Percentiles rank a stretch among this genome's conserved stretches.
Evolutionary conservation across 495 filamentous ascomycete species (phyloP).

Genomic region (Hypoxylon perforatum): DNA sequence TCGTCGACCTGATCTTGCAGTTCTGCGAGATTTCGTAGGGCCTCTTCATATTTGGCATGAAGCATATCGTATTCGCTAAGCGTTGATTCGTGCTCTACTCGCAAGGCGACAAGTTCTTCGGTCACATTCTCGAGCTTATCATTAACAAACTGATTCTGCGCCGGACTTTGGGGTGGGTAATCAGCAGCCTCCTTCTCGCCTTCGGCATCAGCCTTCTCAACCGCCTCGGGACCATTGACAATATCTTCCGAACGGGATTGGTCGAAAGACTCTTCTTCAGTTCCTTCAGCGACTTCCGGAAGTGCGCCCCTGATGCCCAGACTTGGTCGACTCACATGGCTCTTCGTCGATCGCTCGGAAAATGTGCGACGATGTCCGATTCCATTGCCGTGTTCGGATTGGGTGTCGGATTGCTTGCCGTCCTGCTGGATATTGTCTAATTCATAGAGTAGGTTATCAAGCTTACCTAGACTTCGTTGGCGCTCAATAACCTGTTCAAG

Average conservation of each 20-base stretch:
- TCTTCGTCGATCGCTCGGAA: slow-evolving; percentile 63
- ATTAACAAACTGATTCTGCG: slow-evolving; percentile 84
- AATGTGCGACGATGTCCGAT: slow-evolving; percentile 56
- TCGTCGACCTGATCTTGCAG: slow-evolving; percentile 90
- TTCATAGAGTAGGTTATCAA: slow-evolving; percentile 91
- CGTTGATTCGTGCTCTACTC: slow-evolving; percentile 88
- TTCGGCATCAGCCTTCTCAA: slow-evolving; percentile 42
- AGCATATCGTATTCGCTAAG: slow-evolving; percentile 84
- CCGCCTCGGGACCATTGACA: slow-evolving; percentile 4
- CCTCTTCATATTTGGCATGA: slow-evolving; percentile 89
- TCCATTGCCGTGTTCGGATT: slow-evolving; percentile 53
- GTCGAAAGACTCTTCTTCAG: slow-evolving; percentile 55
- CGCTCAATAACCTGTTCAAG: slow-evolving; percentile 96
- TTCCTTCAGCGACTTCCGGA: slow-evolving; percentile 55
- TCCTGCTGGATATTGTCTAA: slow-evolving; percentile 83
- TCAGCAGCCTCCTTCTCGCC: slow-evolving; percentile 39
- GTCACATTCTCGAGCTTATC: slow-evolving; percentile 94
- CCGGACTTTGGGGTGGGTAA: slow-evolving; percentile 71
- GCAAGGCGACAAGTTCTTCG: slow-evolving; percentile 91
- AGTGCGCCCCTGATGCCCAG: slow-evolving; percentile 62
- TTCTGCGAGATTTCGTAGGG: slow-evolving; percentile 80
- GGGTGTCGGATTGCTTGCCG: slow-evolving; percentile 52
- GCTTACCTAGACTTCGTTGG: slow-evolving; percentile 91
- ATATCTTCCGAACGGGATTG: slow-evolving; percentile 27
- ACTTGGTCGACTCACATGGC: slow-evolving; percentile 62